Evolutionary conservation across 176 grass and related monocot species (phyloP), one percentile per base, ranked within the genome.

Genomic region (Eremochloa ophiuroides): DNA sequence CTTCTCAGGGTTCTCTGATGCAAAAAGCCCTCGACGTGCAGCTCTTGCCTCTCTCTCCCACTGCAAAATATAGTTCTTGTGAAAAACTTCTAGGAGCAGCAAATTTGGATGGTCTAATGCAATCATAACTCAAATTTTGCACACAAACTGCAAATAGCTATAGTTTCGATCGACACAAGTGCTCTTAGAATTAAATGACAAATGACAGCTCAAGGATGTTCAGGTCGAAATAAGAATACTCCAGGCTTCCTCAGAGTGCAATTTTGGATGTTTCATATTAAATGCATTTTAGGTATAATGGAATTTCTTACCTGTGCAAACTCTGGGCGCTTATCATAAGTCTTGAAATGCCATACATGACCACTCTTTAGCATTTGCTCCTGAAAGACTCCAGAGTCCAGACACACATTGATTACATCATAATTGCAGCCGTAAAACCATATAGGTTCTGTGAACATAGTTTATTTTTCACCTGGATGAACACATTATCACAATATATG

Each of bases 401-500:
- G 20, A 53, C 2, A 35, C 28, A 67, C 17, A 41, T 23, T 14
- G 5, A 13, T 69, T 14, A 30, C 1, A 43, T 71, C 55, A 78
- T 28, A 73, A 65, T 5, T 34, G 63, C 76, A 87, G 65, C 64
- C 50, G 25, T n/a, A 48, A 80, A 68, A 66, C 40, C 25, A 14
- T 13, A 13, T 59, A 5, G 8, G 22, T 33, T 50, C 42, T 40
- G 33, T 7, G 17, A 8, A 28, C 16, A 25, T 37, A 50, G 23
- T 16, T 59, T 39, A 10, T 17, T 1, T 71, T 71, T 71, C 78
- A 93, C 88, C 88, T 96, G 88, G 30, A 93, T 48, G 64, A 97
- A 97, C 33, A 91, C 37, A 22, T 79, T 61, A 63, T 87, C 50
- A 28, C 85, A 97, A 71, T 93, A 80, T 8, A 91, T 66, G 46